phyloP scores from a whole-genome alignment of 1,139 yeast species.

The Magnusiomyces suaveolens region DNA sequence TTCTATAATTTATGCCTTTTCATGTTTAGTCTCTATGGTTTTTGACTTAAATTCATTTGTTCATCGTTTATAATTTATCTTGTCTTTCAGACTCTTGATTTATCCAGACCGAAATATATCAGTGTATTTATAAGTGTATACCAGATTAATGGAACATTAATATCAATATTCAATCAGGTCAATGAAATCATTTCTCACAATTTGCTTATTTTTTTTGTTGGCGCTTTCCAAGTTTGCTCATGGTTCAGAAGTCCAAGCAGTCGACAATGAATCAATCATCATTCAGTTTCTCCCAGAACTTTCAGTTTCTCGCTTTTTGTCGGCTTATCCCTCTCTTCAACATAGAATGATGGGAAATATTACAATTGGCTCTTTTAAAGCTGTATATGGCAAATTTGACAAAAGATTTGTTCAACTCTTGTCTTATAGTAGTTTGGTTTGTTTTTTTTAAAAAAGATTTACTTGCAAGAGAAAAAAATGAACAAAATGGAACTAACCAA shows the following conservation, averaged over 20 bases:
- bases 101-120: too few species aligned
- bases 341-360: slow-evolving; percentile 20
- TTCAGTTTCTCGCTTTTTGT: slow-evolving; percentile 21
- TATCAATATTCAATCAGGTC: too few species aligned
- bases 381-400: slow-evolving; percentile 25
- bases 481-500: not conserved
- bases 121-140: too few species aligned
- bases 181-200: not conserved
- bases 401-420: slow-evolving; percentile 19
- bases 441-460: not conserved
- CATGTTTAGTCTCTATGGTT: too few species aligned
- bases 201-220: not conserved
- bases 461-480: not conserved
- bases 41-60: too few species aligned
- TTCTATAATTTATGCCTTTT: too few species aligned
- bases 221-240: not conserved
- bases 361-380: slow-evolving; percentile 24
- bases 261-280: slow-evolving; percentile 14
- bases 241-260: not conserved
- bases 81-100: too few species aligned
- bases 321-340: slow-evolving; percentile 22
- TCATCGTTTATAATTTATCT: too few species aligned
- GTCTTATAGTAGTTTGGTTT: slow-evolving; percentile 21
- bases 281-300: slow-evolving; percentile 25
- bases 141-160: too few species aligned